These are phyloP conservation scores for Cystofilobasidium bisporidii DNA, from an alignment of 768 basidiomycete species.

Conservation along the genomic window DNA sequence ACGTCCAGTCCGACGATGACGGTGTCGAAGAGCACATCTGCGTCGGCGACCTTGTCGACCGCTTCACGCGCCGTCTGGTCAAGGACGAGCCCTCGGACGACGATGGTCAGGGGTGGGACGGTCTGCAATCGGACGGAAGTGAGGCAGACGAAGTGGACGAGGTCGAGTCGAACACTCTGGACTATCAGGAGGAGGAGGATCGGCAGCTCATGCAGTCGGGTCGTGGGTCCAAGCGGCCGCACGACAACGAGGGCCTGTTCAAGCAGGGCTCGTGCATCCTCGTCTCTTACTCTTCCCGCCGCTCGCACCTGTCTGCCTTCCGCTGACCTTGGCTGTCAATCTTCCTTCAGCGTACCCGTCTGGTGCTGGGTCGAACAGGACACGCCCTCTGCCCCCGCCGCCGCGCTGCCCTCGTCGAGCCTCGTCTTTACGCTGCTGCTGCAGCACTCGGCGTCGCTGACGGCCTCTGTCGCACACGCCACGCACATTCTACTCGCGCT, in stretches of 20 bases:
- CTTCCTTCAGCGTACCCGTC: background rate
- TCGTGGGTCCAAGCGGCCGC: background rate
- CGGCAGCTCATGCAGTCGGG: background rate
- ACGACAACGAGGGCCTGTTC: background rate
- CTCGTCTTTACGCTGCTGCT: conserved; percentile 12
- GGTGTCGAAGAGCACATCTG: background rate
- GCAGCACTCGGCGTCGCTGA: conserved; percentile 17
- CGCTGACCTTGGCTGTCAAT: background rate
- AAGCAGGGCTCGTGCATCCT: background rate
- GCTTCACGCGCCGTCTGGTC: background rate
- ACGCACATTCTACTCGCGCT: conserved; percentile 14
- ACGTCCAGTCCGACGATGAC: background rate
- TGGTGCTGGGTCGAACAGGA: conserved; percentile 28
- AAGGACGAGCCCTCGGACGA: conserved; percentile 1
- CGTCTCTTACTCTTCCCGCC: background rate
- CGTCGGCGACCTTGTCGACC: conserved; percentile 4
- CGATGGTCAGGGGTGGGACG: background rate
- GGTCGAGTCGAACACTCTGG: background rate
- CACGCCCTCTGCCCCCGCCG: background rate
- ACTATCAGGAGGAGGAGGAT: background rate
- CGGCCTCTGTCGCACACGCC: conserved; percentile 7
- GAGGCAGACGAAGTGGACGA: conserved; percentile 8
- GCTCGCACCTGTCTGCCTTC: background rate
- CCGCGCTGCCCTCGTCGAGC: background rate
- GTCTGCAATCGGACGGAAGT: background rate